Base-by-base conservation (phyloP, 371 early-diverging fungal genomes). In the Lichtheimia hyalospora region DNA sequence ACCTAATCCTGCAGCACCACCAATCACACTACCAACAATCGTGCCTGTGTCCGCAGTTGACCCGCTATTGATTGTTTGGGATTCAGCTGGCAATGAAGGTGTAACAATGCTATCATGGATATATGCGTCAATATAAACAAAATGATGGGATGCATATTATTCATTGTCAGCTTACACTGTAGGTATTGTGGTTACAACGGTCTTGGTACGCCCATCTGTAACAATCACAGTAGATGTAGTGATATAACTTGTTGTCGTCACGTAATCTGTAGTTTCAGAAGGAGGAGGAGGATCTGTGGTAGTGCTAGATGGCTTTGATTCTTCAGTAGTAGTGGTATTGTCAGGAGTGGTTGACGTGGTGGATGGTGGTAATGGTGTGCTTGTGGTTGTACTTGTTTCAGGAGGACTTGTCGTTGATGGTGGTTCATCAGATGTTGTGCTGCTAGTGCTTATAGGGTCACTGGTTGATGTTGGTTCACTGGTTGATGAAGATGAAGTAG, bases 1-100 rank as follows among this genome's bases (percentile, higher is more conserved):
- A 3, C 44, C 56, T 15, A 55, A 41, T 4, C 44, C 56, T 15
- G 21, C 44, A 14, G 44, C 44, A 7, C 56, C 56, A 8, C 56
- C 56, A 20, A 55, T 43, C 13, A 44, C 44, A n/a, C 44, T 41
- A 15, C 56, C 56, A 43, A 55, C 42, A 16, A 55, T 55, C 1
- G 44, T 41, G 14, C 27, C 27, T 15, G 56, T 55, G 5, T 55
- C 42, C 6, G 34, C 34, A 5, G n/a, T 16, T 43, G 56, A 41
- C 5, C 56, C 56, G 7, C 42, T 15, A 3, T 24, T 41, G 6
- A 43, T 44, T 3, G 56, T 41, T 7, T 41, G 16, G 10, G 42
- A 25, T 6, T 55, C 56, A 27, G 56, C 46, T 46, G 46, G 56
- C 6, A 55, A 43, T 1, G 56, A 40, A 5, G 56, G 56, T 24